These are phyloP conservation scores for Mycena sp. DNA, from an alignment of 1,284 basidiomycete genomes.

Conservation along the genomic window DNA sequence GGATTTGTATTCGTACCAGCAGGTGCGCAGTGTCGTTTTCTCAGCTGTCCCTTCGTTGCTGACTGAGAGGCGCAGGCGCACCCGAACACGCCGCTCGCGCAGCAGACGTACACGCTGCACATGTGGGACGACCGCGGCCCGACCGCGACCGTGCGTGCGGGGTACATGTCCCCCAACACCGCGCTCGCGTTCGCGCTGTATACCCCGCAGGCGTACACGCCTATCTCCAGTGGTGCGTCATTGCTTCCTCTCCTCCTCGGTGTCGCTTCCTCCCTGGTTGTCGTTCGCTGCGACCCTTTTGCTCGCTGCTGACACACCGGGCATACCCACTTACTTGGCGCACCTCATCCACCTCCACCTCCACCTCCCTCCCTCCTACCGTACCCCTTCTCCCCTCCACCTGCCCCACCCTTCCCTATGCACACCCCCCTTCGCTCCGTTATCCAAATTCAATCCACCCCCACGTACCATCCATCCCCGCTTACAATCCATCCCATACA, in stretches of 20 bases:
- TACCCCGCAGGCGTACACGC: slow-evolving; percentile 81
- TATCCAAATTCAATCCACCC: too few relatives aligned
- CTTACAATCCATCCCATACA: too few relatives aligned
- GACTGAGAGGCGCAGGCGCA: slow-evolving; percentile 13
- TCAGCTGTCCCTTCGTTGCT: background rate
- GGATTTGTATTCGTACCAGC: slow-evolving; percentile 84
- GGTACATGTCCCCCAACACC: slow-evolving; percentile 76
- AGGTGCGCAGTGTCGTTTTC: slow-evolving; percentile 34
- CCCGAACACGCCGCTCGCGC: slow-evolving; percentile 73
- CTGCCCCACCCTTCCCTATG: too few relatives aligned
- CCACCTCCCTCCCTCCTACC: too few relatives aligned
- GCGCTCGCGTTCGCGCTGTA: slow-evolving; percentile 87
- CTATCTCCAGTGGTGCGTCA: slow-evolving; percentile 69
- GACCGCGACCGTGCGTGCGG: slow-evolving; percentile 64
- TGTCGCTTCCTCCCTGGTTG: too few relatives aligned
- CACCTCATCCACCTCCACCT: too few relatives aligned
- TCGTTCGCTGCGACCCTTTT: too few relatives aligned
- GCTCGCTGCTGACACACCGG: too few relatives aligned
- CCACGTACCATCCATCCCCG: too few relatives aligned
- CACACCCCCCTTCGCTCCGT: too few relatives aligned
- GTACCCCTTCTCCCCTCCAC: too few relatives aligned
- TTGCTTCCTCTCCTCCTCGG: slow-evolving; percentile 8
- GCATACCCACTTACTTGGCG: too few relatives aligned
- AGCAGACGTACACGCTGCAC: slow-evolving; percentile 79
- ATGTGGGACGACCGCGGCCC: slow-evolving; percentile 85